Evolutionary conservation across 768 basidiomycete species (phyloP).

Genomic region (Candolleomyces eurysporus): DNA sequence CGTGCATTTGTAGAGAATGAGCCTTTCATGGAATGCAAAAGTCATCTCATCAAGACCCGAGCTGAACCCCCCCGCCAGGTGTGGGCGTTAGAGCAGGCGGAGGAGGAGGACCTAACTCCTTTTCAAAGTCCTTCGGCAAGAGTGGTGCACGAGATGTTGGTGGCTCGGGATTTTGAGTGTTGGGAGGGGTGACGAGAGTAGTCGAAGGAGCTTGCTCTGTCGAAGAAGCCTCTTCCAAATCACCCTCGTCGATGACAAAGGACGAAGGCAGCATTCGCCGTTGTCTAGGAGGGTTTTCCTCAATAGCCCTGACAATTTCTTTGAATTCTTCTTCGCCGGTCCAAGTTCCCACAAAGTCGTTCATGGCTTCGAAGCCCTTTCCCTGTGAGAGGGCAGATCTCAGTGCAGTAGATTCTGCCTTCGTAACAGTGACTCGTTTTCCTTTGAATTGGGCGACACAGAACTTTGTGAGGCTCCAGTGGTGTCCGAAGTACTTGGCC

Average conservation of each 20-base stretch:
- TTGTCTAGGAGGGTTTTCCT: constrained; percentile 38
- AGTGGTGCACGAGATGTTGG: constrained; percentile 52
- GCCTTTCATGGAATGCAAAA: not conserved
- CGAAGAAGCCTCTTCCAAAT: constrained; percentile 20
- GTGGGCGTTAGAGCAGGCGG: constrained; percentile 7
- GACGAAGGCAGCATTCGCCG: constrained; percentile 31
- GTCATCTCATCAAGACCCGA: not conserved
- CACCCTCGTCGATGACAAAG: not conserved
- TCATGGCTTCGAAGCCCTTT: constrained; percentile 60
- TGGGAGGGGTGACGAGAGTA: constrained; percentile 42
- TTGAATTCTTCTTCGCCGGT: constrained; percentile 62
- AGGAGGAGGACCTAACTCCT: not conserved
- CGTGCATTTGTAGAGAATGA: not conserved
- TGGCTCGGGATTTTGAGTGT: constrained; percentile 58
- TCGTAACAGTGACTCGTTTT: constrained; percentile 51
- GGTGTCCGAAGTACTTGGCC: constrained; percentile 74
- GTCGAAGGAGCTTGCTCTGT: constrained; percentile 18
- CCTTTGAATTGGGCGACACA: constrained; percentile 83
- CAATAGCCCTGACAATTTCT: constrained; percentile 52
- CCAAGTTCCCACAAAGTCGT: constrained; percentile 49
- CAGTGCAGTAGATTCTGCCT: constrained; percentile 55
- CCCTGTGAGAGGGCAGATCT: constrained; percentile 54
- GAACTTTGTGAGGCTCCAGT: constrained; percentile 86
- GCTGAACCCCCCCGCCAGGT: not conserved
- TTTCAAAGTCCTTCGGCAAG: constrained; percentile 37